These are phyloP conservation scores for Senna siamea DNA, from an alignment of 306 rosid species.

Conservation along the genomic window DNA sequence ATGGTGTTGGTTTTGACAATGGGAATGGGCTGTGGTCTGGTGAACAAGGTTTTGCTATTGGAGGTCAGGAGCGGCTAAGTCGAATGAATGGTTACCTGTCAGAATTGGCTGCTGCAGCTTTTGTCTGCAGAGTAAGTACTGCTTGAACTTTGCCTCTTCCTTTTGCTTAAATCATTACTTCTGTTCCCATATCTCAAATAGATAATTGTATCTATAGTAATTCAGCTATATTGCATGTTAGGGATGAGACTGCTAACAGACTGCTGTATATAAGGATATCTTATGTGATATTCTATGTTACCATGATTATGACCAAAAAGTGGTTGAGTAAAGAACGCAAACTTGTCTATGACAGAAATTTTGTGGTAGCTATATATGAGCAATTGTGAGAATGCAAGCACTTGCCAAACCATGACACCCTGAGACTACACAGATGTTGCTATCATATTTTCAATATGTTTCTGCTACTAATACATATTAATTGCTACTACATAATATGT, in stretches of 20 bases:
- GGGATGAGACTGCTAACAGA: conserved; percentile 4
- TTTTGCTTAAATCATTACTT: not conserved
- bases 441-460: conserved; percentile 10
- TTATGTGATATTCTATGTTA: not conserved
- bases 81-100: conserved; percentile 87
- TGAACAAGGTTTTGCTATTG: conserved; percentile 93
- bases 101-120: conserved; percentile 99
- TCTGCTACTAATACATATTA: conserved; percentile 24
- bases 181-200: not conserved
- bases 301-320: not conserved
- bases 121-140: conserved; percentile 85
- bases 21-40: conserved; percentile 81
- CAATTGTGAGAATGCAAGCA: conserved; percentile 23
- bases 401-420: conserved; percentile 27
- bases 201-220: not conserved
- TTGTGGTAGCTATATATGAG: not conserved
- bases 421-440: conserved; percentile 17
- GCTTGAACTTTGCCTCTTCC: not conserved
- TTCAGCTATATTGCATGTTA: not conserved
- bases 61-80: conserved; percentile 89
- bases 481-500: conserved; percentile 14
- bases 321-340: not conserved
- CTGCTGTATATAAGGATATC: not conserved
- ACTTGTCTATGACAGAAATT: not conserved
- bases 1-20: conserved; percentile 86